A percentile compares a stretch with the other conserved stretches of the same genome.
Evolutionary conservation across 2,329 filamentous ascomycete species (phyloP).

Genomic region (Fusarium tuaranense): DNA sequence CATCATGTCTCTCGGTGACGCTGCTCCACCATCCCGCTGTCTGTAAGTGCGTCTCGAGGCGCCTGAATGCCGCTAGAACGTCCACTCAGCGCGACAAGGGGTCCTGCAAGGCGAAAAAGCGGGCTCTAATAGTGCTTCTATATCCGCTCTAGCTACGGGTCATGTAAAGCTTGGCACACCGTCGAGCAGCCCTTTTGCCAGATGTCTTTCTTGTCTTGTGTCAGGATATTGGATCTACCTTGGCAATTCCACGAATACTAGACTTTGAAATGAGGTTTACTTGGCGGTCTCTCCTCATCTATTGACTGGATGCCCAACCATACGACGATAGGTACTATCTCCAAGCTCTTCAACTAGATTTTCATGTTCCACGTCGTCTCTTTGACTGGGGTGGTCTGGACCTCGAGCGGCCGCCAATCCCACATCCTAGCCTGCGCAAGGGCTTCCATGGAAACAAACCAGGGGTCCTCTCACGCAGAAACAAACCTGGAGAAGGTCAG

Average conservation of each 20-base stretch:
- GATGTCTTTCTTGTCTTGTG: not conserved
- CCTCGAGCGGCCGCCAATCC: conserved; percentile 2
- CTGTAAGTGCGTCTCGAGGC: conserved; percentile 20
- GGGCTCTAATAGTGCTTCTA: conserved; percentile 18
- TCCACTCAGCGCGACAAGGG: conserved; percentile 13
- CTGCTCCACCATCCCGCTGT: conserved; percentile 26
- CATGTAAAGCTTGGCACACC: conserved; percentile 24
- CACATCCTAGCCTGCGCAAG: not conserved
- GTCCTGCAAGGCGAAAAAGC: conserved; percentile 9
- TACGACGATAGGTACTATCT: not conserved
- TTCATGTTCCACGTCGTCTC: not conserved
- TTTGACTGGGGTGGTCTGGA: not conserved
- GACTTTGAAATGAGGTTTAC: not conserved
- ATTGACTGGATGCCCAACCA: not conserved
- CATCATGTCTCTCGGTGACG: conserved; percentile 18
- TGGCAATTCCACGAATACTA: not conserved
- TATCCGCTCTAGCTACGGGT: not conserved
- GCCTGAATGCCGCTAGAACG: conserved; percentile 12
- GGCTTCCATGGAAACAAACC: not conserved
- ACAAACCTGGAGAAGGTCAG: conserved; percentile 29
- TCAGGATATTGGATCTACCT: not conserved
- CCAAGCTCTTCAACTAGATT: not conserved
- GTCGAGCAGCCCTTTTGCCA: not conserved
- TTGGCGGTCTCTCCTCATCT: not conserved
- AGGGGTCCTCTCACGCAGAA: conserved; percentile 10